Evolutionary conservation across 768 basidiomycete species (phyloP).

Genomic region (Cystobasidium ongulense): DNA sequence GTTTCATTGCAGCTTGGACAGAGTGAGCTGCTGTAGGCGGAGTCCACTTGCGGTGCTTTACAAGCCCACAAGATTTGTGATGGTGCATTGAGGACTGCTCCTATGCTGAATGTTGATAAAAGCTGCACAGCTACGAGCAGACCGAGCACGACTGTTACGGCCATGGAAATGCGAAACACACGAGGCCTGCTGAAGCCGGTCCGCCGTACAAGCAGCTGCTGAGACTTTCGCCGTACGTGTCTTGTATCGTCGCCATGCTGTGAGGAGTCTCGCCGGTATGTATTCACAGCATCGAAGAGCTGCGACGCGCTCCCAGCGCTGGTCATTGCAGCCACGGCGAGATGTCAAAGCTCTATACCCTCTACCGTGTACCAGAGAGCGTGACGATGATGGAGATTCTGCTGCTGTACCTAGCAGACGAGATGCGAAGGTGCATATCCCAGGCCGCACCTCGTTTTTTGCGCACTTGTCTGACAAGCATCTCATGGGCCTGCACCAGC

Average conservation of each 20-base stretch:
- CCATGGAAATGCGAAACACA: background rate
- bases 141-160: background rate
- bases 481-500: too few species aligned
- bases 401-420: too few species aligned
- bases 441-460: too few species aligned
- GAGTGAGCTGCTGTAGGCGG: background rate
- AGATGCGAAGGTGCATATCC: too few species aligned
- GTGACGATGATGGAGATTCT: too few species aligned
- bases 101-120: background rate
- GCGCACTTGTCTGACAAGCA: too few species aligned
- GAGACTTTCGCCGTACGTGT: background rate
- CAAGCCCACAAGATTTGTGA: background rate
- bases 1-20: background rate
- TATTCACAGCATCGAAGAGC: background rate
- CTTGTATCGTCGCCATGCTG: background rate
- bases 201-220: constrained; percentile 1
- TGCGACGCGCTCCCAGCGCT: background rate
- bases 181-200: background rate
- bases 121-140: background rate
- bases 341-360: background rate
- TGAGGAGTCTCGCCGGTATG: background rate
- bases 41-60: background rate
- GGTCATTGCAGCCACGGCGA: background rate
- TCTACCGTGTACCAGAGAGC: background rate
- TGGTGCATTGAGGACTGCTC: background rate